Evolutionary conservation across 768 basidiomycete species (phyloP), one percentile per base, ranked within the genome.

Genomic region (Gloeopeniophorella convolvens): DNA sequence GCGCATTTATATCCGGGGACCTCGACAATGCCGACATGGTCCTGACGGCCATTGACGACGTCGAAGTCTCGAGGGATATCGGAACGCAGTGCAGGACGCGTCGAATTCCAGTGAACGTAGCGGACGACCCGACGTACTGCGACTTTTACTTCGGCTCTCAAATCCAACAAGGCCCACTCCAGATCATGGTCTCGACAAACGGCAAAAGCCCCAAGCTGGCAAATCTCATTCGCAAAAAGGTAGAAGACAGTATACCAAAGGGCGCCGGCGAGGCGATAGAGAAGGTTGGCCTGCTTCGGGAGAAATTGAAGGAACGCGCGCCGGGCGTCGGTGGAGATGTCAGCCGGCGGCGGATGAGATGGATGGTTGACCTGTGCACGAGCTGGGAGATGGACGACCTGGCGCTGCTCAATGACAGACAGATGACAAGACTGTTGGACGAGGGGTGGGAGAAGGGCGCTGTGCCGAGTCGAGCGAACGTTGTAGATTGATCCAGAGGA

Each of bases 131-230:
- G 3, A 82, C 88, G 36, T 79, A 83, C 35, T 99, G 96, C 73
- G 95, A 99, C 68, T 99, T 99, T 63, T 98, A 94, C 73, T 99
- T 98, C 69, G 96, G 96, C 42, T 87, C 90, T 3, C 89, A 91
- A 65, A 82, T 97, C 52, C 83, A 90, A 26, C 77, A 83, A 53
- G 94, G 95, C 0, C 89, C 94, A 0, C 70, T 99, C 20, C 93
- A 96, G 68, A 81, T 99, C 56, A 86, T 98, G 87, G 82, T 99
- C 44, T 94, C 91, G 15, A 98, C 96, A 3, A 89, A 89, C 54
- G 96, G 96, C 27, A 83, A 88, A 59, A 89, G 91, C 11, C 96
- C 96, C 2, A 84, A 89, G 62, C 74, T 98, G 62, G 92, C 94
- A 3, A 85, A 85, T 55, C 72, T 96, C 59, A 80, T 99, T 46